A percentile compares a stretch with the other conserved stretches of the same genome.
phyloP scores from a whole-genome alignment of 2,329 filamentous ascomycete species.

The Xylariaceae sp. region DNA sequence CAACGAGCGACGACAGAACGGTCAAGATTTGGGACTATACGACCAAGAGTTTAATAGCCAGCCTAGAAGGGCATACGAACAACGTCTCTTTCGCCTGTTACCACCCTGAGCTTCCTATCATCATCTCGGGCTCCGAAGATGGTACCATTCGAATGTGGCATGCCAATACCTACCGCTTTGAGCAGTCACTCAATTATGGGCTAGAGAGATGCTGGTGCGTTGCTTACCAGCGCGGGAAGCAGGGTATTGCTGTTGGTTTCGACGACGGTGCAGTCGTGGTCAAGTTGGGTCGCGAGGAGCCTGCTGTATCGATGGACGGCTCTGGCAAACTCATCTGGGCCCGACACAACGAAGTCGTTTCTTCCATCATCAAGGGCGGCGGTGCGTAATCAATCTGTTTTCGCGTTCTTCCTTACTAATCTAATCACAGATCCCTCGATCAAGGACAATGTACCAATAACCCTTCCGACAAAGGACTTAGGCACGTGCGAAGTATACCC shows the following conservation, averaged over 20 bases:
- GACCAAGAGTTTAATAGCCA: conserved; percentile 94
- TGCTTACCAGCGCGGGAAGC: conserved; percentile 88
- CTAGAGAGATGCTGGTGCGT: conserved; percentile 97
- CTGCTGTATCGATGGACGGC: conserved; percentile 93
- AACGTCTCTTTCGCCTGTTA: conserved; percentile 99
- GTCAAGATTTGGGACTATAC: conserved; percentile 99
- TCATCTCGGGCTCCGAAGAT: conserved; percentile 96
- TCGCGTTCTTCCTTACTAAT: conserved; percentile 20
- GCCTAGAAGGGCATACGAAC: conserved; percentile 92
- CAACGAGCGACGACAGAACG: conserved; percentile 92
- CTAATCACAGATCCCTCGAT: conserved; percentile 60
- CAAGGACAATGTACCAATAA: conserved; percentile 86
- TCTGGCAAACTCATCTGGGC: conserved; percentile 97
- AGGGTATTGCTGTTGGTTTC: conserved; percentile 92
- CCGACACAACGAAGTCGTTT: conserved; percentile 90
- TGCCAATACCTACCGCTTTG: conserved; percentile 92
- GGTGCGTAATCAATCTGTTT: conserved; percentile 36
- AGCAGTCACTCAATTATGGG: conserved; percentile 94
- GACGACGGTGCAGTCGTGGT: conserved; percentile 97
- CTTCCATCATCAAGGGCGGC: conserved; percentile 88
- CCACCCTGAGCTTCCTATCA: conserved; percentile 92
- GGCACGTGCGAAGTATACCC: conserved; percentile 96
- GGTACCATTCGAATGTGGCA: conserved; percentile 98
- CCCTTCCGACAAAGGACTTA: conserved; percentile 86
- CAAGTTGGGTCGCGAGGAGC: conserved; percentile 95